Evolutionary conservation across 148 eudicot genomes (phyloP), one percentile per base, ranked within the genome.

Genomic region (Pouteria glomerata): DNA sequence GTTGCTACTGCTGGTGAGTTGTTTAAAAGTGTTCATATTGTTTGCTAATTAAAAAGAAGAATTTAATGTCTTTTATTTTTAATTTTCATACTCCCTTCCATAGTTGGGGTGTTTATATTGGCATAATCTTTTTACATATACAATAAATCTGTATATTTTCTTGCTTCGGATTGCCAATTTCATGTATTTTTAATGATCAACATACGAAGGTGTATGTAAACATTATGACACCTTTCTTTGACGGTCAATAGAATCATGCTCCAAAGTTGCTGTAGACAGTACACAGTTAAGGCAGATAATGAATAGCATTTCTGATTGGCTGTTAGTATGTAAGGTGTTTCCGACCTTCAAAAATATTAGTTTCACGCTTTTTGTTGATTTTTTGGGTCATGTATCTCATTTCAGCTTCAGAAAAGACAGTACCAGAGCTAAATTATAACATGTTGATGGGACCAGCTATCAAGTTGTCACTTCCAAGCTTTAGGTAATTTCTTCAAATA

Each of bases 401-500:
- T 4, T 39, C 44, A 29, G 58, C 14, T 39, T 35, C 23, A 53
- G 60, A 30, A 52, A 60, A 57, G 53, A 61, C 78, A 84, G 92
- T 66, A 47, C 80, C 83, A 34, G 68, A 69, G 63, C 75, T 69
- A 69, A 76, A 76, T 63, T 64, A 87, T 16, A 70, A 62, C 52
- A 75, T 51, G 21, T 86, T 92, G 92, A 76, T 77, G 79, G 97
- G 97, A 14, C 97, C 97, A 18, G 31, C 52, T 16, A 64, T 89
- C 69, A 89, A 87, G 39, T 76, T 92, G 84, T 87, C 97, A n/a
- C 91, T 92, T 68, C 97, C 97, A 65, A 92, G 96, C 83, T 92
- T 86, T 74, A 92, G 97, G 97, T 92, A 72, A 27, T 47, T 29
- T 33, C 21, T n/a, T 48, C 48, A 39, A 59, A 53, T 55, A 33